These are phyloP conservation scores for Asterophora parasitica DNA, from an alignment of 768 basidiomycete species.

Conservation along the genomic window DNA sequence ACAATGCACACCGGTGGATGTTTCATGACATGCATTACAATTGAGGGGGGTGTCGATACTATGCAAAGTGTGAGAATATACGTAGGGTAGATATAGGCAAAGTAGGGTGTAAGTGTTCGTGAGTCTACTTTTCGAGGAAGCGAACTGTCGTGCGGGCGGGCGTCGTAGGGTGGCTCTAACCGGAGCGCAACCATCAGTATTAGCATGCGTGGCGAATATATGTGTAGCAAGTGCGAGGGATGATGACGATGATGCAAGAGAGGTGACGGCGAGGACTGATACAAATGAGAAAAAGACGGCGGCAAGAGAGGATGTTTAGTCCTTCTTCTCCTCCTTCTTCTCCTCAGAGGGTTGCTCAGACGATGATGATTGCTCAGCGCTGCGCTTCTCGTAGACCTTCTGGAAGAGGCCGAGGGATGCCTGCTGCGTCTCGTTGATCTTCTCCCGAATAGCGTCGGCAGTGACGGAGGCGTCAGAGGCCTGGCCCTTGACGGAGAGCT, in stretches of 20 bases:
- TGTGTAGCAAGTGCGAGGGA: neutral
- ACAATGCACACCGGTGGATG: neutral
- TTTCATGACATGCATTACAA: conserved; percentile 9
- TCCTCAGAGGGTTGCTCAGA: conserved; percentile 37
- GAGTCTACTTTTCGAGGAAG: conserved; percentile 13
- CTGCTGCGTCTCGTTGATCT: conserved; percentile 90
- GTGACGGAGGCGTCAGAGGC: conserved; percentile 76
- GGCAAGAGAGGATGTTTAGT: conserved; percentile 38
- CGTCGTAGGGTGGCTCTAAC: conserved; percentile 8
- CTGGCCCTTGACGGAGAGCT: conserved; percentile 86
- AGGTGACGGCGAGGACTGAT: neutral
- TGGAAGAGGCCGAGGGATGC: conserved; percentile 97
- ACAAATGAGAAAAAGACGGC: neutral
- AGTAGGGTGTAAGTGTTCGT: neutral
- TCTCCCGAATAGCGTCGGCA: conserved; percentile 85
- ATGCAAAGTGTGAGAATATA: conserved; percentile 6
- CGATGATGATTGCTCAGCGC: conserved; percentile 57
- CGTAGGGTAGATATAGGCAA: conserved; percentile 9
- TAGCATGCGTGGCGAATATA: conserved; percentile 6
- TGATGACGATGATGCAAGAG: too few relatives aligned
- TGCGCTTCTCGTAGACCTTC: conserved; percentile 93
- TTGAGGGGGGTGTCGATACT: conserved; percentile 11
- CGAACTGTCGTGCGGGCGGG: conserved; percentile 13
- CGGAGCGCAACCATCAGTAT: conserved; percentile 1
- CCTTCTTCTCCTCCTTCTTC: conserved; percentile 80